These are phyloP conservation scores for Phytophthora brassicae DNA, from an alignment of 352 stramenopile species.

Conservation along the genomic window DNA sequence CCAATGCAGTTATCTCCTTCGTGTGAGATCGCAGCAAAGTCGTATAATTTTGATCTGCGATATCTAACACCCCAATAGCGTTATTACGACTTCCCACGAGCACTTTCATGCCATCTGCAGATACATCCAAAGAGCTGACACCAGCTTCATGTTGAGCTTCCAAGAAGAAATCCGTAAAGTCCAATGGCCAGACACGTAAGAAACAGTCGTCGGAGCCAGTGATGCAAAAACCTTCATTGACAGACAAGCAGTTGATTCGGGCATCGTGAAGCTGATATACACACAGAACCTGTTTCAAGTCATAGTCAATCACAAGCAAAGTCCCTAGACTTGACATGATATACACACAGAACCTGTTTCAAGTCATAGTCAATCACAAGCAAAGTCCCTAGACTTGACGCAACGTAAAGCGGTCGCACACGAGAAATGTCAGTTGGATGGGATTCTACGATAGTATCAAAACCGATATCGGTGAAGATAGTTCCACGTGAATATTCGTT, in stretches of 20 bases:
- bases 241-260: constrained; percentile 76
- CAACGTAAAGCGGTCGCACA: constrained; percentile 72
- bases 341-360: constrained; percentile 84
- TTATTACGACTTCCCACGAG: constrained; percentile 72
- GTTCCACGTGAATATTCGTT: constrained; percentile 89
- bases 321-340: constrained; percentile 87
- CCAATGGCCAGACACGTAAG: constrained; percentile 90
- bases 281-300: constrained; percentile 76
- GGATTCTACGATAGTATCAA: constrained; percentile 65
- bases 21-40: constrained; percentile 83
- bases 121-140: constrained; percentile 71
- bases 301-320: constrained; percentile 85
- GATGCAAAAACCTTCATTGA: constrained; percentile 91
- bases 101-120: constrained; percentile 76
- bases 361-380: constrained; percentile 85
- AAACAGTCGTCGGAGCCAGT: constrained; percentile 87
- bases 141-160: constrained; percentile 84
- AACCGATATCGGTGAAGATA: constrained; percentile 84
- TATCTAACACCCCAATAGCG: constrained; percentile 85
- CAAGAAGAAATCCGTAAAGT: constrained; percentile 92
- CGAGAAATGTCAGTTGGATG: constrained; percentile 61
- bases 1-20: constrained; percentile 45
- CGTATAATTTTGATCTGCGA: constrained; percentile 78
- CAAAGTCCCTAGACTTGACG: constrained; percentile 76
- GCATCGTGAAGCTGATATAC: constrained; percentile 90